These are phyloP conservation scores for Rhizoctonia solani DNA, from an alignment of 1,284 basidiomycete species.

Conservation along the genomic window DNA sequence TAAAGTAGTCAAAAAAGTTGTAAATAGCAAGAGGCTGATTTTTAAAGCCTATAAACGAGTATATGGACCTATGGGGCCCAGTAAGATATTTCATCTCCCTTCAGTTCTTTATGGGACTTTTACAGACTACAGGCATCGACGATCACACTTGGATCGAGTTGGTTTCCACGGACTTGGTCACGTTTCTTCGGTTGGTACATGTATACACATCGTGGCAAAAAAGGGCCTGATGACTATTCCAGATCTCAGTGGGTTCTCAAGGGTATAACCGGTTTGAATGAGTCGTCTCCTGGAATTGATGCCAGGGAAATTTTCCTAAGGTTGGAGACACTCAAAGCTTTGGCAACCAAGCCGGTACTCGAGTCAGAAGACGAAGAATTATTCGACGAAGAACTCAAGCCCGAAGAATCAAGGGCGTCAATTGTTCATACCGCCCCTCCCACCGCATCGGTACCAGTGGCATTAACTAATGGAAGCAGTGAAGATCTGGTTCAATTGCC, in stretches of 20 bases:
- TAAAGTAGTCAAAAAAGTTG: neutral
- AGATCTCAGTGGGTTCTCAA: conserved; percentile 18
- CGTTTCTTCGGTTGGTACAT: conserved; percentile 12
- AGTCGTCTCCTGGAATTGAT: conserved; percentile 14
- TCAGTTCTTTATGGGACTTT: neutral
- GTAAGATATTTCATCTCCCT: neutral
- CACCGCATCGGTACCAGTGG: too few relatives aligned
- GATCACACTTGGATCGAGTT: conserved; percentile 30
- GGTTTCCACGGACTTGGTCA: neutral
- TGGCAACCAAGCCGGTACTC: conserved; percentile 6
- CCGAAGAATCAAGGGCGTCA: too few relatives aligned
- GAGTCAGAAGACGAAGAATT: neutral
- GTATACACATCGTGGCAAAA: neutral
- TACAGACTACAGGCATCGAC: conserved; percentile 2
- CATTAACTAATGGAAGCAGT: too few relatives aligned
- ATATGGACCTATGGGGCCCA: conserved; percentile 20
- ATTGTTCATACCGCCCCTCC: too few relatives aligned
- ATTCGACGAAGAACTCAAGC: too few relatives aligned
- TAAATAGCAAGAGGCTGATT: conserved; percentile 5
- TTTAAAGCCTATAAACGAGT: conserved; percentile 31
- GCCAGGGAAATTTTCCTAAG: conserved; percentile 23
- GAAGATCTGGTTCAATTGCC: neutral
- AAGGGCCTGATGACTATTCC: neutral
- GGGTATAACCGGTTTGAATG: neutral
- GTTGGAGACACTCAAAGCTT: neutral